Evolutionary conservation across 2,329 filamentous ascomycete genomes (phyloP), one percentile per base, ranked within the genome.

Genomic region (Furcasterigmium sp.): DNA sequence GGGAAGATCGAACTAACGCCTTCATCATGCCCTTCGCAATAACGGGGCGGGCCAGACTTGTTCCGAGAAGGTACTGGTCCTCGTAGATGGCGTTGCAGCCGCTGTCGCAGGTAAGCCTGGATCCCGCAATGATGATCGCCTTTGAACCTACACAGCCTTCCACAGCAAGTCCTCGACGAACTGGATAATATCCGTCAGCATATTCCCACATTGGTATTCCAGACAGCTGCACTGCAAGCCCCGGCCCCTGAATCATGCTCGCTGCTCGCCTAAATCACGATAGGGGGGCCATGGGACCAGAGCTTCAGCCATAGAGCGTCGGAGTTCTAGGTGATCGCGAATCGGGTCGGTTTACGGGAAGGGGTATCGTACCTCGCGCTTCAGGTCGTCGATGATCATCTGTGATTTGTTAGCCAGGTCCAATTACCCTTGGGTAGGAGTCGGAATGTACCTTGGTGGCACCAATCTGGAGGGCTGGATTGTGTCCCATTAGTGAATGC

Each of bases 21-120:
- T 67, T 65, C 55, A 84, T 80, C 64, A 81, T 76, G 41, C 74
- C 76, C 43, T 81, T 70, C 44, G 82, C 80, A 52, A 85, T 84
- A 56, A 85, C 75, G 34, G 82, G 82, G 37, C 82, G 76, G 51
- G 82, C 82, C 44, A 85, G 69, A 25, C 70, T 70, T 39, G 77
- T 82, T 45, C 76, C 76, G 49, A 59, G 53, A 6, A 63, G 54
- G 41, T 64, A 65, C 15, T 46, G 50, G 56, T 84, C 82, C 68
- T 87, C 77, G 58, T 77, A 82, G 55, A 78, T 73, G 45, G 75
- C 76, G 53, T 80, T 78, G 57, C 51, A 45, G 43, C 21, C 14
- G 34, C 38, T 32, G 18, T 46, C 37, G 14, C 35, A 49, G 43
- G 32, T 51, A 37, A 30, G 44, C 46, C 20, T 46, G 46, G 50